Conservation (phyloP, 1,139 yeast species). For the Pichia sp. region DNA sequence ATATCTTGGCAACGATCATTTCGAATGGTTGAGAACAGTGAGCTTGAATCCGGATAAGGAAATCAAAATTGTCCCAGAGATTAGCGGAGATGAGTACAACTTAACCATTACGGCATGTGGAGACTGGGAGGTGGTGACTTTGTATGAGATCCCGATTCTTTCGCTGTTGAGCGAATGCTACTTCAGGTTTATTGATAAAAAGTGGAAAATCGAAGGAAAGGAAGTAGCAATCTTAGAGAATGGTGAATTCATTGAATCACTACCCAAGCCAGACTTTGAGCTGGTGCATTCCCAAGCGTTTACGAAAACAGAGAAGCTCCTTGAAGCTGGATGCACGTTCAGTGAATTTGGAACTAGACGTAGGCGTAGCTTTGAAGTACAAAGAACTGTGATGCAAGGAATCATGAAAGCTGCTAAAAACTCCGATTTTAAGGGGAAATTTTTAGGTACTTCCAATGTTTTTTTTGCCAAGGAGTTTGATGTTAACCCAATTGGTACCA, state of each 20-base stretch:
- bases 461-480: slow-evolving; percentile 64
- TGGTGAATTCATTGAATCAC: slow-evolving; percentile 37
- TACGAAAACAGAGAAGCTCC: slow-evolving; percentile 50
- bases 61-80: slow-evolving; percentile 36
- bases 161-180: slow-evolving; percentile 89
- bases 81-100: slow-evolving; percentile 34
- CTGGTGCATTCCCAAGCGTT: slow-evolving; percentile 20
- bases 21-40: slow-evolving; percentile 53
- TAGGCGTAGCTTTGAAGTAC: slow-evolving; percentile 75
- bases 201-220: slow-evolving; percentile 81
- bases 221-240: slow-evolving; percentile 36
- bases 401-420: slow-evolving; percentile 37
- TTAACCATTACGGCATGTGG: slow-evolving; percentile 64
- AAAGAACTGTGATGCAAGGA: slow-evolving; percentile 67
- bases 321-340: slow-evolving; percentile 59
- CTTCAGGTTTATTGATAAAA: slow-evolving; percentile 83
- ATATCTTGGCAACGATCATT: slow-evolving; percentile 61
- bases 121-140: slow-evolving; percentile 74
- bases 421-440: slow-evolving; percentile 4
- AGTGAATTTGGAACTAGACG: slow-evolving; percentile 96
- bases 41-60: slow-evolving; percentile 60
- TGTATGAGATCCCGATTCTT: slow-evolving; percentile 85
- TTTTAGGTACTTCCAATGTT: slow-evolving; percentile 91
- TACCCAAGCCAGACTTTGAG: background rate
- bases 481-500: slow-evolving; percentile 85